These are phyloP conservation scores for Hypomontagnella monticulosa DNA, from an alignment of 495 filamentous ascomycete genomes.

Conservation along the genomic window DNA sequence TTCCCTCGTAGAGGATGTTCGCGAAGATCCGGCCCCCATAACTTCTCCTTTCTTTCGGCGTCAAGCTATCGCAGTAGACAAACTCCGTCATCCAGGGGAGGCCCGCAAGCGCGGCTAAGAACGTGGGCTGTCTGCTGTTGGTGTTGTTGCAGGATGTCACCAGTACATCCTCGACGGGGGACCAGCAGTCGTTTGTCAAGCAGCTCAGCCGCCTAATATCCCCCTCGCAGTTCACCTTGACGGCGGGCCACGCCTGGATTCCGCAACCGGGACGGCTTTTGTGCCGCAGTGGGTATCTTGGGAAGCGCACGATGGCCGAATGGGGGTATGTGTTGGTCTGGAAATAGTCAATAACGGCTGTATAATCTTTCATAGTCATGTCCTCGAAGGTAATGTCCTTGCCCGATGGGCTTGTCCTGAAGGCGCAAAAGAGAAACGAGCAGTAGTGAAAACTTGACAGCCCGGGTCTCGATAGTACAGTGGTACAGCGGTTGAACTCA, in stretches of 20 bases:
- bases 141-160: not conserved
- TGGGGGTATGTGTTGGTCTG: not conserved
- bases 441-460: not conserved
- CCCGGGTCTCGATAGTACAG: not conserved
- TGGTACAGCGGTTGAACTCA: not conserved
- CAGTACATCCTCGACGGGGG: not conserved
- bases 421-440: not conserved
- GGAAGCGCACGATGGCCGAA: not conserved
- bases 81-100: not conserved
- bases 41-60: not conserved
- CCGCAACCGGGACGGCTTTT: not conserved
- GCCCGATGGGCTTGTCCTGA: not conserved
- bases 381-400: not conserved
- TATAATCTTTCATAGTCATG: not conserved
- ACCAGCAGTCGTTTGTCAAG: not conserved
- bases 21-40: not conserved
- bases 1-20: not conserved
- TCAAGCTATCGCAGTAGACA: not conserved
- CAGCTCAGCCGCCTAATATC: conserved; percentile 1
- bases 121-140: not conserved
- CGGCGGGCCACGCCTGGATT: conserved; percentile 12
- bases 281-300: not conserved
- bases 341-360: not conserved
- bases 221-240: conserved; percentile 18
- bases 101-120: not conserved